Evolutionary conservation across 208 protist genomes (phyloP), one percentile per base, ranked within the genome.

Genomic region (Herpetomonas samuelpessoai): DNA sequence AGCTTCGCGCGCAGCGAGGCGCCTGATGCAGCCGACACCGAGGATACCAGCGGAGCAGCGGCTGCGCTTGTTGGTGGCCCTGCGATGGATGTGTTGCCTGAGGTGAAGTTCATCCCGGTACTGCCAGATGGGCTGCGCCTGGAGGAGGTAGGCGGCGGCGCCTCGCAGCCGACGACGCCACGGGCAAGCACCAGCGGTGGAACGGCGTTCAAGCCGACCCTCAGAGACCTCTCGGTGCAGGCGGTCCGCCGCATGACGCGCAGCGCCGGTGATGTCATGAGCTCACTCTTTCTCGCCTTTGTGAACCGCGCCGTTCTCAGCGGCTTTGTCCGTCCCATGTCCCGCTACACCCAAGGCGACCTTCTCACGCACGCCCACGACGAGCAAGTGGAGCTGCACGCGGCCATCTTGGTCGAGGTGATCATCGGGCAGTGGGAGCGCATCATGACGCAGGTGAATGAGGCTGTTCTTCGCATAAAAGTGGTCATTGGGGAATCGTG

Each of bases 401-500:
- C 86, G 9, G 83, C 89, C 1, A 65, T 86, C 19, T 68, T 92
- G 25, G 79, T 92, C 39, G 83, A 96, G 53, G 71, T 92, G 30
- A 68, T 96, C 45, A 52, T 96, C 27, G 70, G 69, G 9, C 86
- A 96, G 66, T 92, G 81, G 86, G 77, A 90, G 59, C 71, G 63
- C 21, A 76, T 84, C 51, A 88, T 96, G 83, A 59, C 50, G 26
- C 58, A 65, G 16, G 74, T 96, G 12, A 80, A 67, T 39, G 74
- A 81, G 19, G 55, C 81, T 25, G 76, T 93, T 45, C 74, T 79
- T 54, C 81, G 82, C 35, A 86, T 96, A 28, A 96, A 96, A 54
- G 70, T 92, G 10, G 79, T 81, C 39, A 81, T 96, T 71, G 86
- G 79, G 27, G 89, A 93, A 61, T 81, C 80, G 18, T 86, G 79